Evolutionary conservation across 2,329 filamentous ascomycete genomes (phyloP).

Genomic region (Lojkania enalia): DNA sequence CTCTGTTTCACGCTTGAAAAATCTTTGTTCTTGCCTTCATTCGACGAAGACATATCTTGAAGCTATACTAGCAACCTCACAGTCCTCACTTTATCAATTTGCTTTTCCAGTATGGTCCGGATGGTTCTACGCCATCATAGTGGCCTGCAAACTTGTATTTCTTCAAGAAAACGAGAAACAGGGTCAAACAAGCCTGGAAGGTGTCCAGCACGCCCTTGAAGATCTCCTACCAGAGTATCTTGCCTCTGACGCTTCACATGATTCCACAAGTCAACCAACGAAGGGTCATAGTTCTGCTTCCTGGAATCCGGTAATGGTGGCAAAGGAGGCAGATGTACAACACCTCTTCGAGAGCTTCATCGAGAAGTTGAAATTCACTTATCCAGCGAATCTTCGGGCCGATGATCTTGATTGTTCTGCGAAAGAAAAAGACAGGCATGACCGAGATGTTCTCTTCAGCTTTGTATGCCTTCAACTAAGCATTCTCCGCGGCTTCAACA

Average conservation of each 20-base stretch:
- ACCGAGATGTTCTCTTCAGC: slow-evolving; percentile 17
- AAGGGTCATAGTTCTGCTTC: not conserved
- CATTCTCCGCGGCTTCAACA: slow-evolving; percentile 21
- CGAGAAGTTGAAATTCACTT: slow-evolving; percentile 22
- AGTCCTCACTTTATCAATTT: slow-evolving; percentile 18
- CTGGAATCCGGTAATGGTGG: slow-evolving; percentile 24
- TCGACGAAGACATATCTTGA: slow-evolving; percentile 21
- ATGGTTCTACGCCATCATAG: slow-evolving; percentile 29
- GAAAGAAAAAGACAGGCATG: slow-evolving; percentile 3
- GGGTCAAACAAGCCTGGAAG: slow-evolving; percentile 14
- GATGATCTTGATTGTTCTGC: not conserved
- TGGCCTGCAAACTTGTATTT: slow-evolving; percentile 31
- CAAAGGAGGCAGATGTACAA: slow-evolving; percentile 17
- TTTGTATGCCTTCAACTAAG: slow-evolving; percentile 20
- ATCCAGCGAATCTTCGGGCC: slow-evolving; percentile 8
- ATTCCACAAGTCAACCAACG: not conserved
- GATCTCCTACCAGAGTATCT: slow-evolving; percentile 11
- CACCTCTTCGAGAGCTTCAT: slow-evolving; percentile 20
- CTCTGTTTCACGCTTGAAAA: slow-evolving; percentile 6
- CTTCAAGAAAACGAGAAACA: slow-evolving; percentile 24
- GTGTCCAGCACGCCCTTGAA: slow-evolving; percentile 15
- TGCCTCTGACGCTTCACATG: not conserved
- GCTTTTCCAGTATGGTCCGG: slow-evolving; percentile 20
- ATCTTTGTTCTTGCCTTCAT: slow-evolving; percentile 12
- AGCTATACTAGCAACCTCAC: slow-evolving; percentile 10